These are phyloP conservation scores for Candida patagonica DNA, from an alignment of 805 yeast species.

Conservation along the genomic window DNA sequence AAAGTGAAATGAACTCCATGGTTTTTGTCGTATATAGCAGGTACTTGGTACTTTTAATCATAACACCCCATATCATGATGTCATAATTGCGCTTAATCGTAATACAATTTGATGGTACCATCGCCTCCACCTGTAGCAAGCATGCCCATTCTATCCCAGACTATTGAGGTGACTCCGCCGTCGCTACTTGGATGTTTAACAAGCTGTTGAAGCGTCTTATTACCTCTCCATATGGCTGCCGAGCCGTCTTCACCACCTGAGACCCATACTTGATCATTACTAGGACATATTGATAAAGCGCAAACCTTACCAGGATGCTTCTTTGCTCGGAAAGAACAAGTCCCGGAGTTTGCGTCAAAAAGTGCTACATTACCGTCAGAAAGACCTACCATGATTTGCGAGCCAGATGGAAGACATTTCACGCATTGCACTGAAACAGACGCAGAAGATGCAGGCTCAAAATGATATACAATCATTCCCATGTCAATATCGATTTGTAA, in stretches of 20 bases:
- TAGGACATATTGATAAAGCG: constrained; percentile 6
- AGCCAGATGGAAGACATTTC: constrained; percentile 2
- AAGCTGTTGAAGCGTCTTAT: constrained; percentile 2
- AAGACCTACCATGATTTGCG: constrained; percentile 9
- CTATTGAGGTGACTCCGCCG: constrained; percentile 7
- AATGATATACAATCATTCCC: constrained; percentile 9
- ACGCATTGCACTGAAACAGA: constrained; percentile 3
- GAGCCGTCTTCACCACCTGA: constrained; percentile 13
- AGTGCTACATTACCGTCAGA: constrained; percentile 12
- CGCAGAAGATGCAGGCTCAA: constrained; percentile 6
- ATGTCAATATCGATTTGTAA: constrained; percentile 14
- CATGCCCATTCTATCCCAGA: constrained; percentile 5
- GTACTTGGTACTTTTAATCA: background rate
- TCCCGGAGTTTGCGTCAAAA: constrained; percentile 11
- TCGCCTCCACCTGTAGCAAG: constrained; percentile 10
- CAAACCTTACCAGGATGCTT: constrained; percentile 9
- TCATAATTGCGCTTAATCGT: background rate
- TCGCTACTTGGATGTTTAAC: constrained; percentile 4
- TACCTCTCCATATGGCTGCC: constrained; percentile 12
- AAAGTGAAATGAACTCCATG: constrained; percentile 3
- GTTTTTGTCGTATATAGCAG: background rate
- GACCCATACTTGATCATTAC: constrained; percentile 7
- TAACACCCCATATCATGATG: background rate
- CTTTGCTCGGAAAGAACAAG: background rate
- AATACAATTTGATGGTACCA: constrained; percentile 4